Conservation (phyloP, 495 filamentous ascomycete genomes). For the Hamigera avellanea region DNA sequence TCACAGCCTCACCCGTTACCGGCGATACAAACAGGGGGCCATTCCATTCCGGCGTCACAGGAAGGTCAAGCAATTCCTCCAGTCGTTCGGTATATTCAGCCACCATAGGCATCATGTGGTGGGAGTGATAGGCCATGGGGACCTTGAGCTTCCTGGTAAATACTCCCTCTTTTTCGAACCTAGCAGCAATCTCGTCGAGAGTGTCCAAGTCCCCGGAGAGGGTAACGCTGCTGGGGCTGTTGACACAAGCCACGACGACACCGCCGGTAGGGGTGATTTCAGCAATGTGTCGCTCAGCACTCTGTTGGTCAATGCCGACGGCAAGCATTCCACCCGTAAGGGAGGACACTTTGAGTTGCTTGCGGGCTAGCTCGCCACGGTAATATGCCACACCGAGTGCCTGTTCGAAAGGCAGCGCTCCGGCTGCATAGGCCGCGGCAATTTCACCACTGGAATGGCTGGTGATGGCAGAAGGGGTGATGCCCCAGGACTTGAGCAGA, state of each 20-base stretch:
- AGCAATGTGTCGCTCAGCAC: too few species aligned
- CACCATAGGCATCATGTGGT: slow-evolving; percentile 33
- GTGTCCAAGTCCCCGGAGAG: slow-evolving; percentile 43
- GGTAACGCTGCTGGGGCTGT: slow-evolving; percentile 48
- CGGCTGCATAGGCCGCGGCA: slow-evolving; percentile 8
- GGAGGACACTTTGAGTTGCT: background rate
- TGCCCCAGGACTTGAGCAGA: slow-evolving; percentile 8
- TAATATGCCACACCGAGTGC: slow-evolving; percentile 3
- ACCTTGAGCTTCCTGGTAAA: slow-evolving; percentile 44
- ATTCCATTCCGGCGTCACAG: too few species aligned
- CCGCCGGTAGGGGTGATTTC: background rate
- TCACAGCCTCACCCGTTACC: slow-evolving; percentile 17
- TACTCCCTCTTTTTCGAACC: slow-evolving; percentile 28
- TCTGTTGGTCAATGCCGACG: slow-evolving; percentile 8
- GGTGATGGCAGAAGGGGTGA: slow-evolving; percentile 7
- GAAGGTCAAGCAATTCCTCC: slow-evolving; percentile 1
- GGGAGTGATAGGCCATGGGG: slow-evolving; percentile 48
- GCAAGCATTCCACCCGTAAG: slow-evolving; percentile 14
- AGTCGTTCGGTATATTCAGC: slow-evolving; percentile 9
- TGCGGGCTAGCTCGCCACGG: slow-evolving; percentile 3
- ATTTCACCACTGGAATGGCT: slow-evolving; percentile 21
- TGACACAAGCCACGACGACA: slow-evolving; percentile 37
- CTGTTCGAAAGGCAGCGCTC: background rate
- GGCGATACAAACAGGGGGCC: too few species aligned
- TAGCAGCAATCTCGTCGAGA: slow-evolving; percentile 35